Evolutionary conservation across 2,329 filamentous ascomycete genomes (phyloP), one percentile per base, ranked within the genome.

Genomic region (Paraphaeosphaeria sporulosa): DNA sequence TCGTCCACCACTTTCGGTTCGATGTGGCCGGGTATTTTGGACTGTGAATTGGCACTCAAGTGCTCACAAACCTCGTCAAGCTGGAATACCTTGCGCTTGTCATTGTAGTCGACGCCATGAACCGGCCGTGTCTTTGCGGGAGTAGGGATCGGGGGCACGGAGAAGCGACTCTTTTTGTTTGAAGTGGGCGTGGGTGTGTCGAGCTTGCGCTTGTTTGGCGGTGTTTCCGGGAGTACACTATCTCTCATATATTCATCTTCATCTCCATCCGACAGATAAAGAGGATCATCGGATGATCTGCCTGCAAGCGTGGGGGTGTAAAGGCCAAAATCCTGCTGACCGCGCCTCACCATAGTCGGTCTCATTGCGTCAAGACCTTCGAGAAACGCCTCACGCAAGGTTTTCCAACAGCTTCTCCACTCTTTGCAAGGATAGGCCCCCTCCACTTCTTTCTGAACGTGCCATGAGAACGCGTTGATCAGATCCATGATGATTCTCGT

Each of bases 401-500:
- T 61, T 0, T 71, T 72, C 80, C 82, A 86, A 0, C 68, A 60
- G 13, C 78, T 80, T 8, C 79, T 76, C 58, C 86, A 80, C 0
- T 72, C 60, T n/a, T 79, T 79, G 3, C 71, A 60, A 0, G 73
- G 69, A 1, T 72, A 72, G 0, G 84, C 82, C 8, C 87, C 83
- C 21, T 84, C 80, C 6, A 91, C 77, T 0, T 87, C 80, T 0
- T 80, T 77, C 4, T 84, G 80, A 0, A 92, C 81, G 0, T 80
- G 71, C 0, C 81, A 77, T 0, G 85, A 83, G 61, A 94, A 89
- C 13, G 43, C 0, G 79, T 79, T 13, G 81, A 94, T 73, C 12
- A 87, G 85, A 1, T 84, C 83, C 21, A 84, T 84, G 0, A 96
- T 83, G 10, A 88, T 86, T 0, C 88, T 80, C n/a, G 88, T 84